Evolutionary conservation across 1,139 yeast species (phyloP).

Genomic region (Groenewaldozyma auringiensis): DNA sequence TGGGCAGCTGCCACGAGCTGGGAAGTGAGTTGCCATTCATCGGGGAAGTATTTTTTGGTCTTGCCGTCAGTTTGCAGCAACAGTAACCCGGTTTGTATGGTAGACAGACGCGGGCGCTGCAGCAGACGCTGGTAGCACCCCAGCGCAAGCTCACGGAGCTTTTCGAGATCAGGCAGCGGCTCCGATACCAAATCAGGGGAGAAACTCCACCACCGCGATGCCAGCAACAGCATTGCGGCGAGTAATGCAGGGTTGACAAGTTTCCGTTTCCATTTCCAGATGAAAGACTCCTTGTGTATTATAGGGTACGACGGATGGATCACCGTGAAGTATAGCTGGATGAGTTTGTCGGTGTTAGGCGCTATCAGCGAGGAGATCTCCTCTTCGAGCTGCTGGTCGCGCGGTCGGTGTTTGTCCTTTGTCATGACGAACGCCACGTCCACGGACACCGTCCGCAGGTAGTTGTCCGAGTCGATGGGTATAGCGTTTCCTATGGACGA

Average conservation of each 20-base stretch:
- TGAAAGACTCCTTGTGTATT: constrained; percentile 27
- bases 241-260: constrained; percentile 31
- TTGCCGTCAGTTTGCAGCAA: constrained; percentile 21
- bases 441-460: constrained; percentile 18
- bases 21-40: constrained; percentile 74
- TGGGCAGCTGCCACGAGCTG: constrained; percentile 76
- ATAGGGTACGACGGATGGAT: constrained; percentile 33
- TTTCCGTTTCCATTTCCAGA: constrained; percentile 30
- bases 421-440: constrained; percentile 21
- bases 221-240: constrained; percentile 29
- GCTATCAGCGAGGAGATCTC: constrained; percentile 26
- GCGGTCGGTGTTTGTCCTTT: constrained; percentile 14
- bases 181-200: constrained; percentile 21
- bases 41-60: constrained; percentile 20
- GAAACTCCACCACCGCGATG: constrained; percentile 29
- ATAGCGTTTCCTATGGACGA: not conserved
- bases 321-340: constrained; percentile 26
- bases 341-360: constrained; percentile 26
- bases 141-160: constrained; percentile 26
- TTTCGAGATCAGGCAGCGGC: constrained; percentile 23
- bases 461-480: constrained; percentile 9
- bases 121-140: constrained; percentile 27
- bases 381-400: constrained; percentile 15
- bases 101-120: constrained; percentile 30
- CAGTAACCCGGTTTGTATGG: constrained; percentile 31